Base-by-base conservation (phyloP, 2,329 filamentous ascomycete species). In the Zymoseptoria brevis region DNA sequence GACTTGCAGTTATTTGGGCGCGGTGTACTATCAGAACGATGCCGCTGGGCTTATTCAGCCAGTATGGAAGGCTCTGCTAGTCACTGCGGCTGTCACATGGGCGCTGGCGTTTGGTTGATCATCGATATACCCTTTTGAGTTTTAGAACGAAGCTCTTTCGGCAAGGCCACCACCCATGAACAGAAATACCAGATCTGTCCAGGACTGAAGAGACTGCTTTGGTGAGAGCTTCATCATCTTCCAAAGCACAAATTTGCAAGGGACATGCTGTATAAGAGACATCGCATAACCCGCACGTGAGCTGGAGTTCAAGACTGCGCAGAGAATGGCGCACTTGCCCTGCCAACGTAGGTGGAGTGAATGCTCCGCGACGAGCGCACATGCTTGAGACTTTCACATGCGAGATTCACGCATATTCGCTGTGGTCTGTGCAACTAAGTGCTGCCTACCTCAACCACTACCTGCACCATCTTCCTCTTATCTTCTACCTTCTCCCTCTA, bases 1-100 rank as follows among this genome's bases (percentile, higher is more conserved):
- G 19, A 70, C 64, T 45, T 75, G 73, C 61, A 72, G 67, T 60
- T 75, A 69, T 60, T 57, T 73, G 29, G 73, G 73, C 3, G 73
- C 72, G 19, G 68, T 71, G 13, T 73, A 72, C 60, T 69, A 71
- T 58, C 26, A 66, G 26, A 72, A 70, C 48, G 65, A 52, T 57
- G 67, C 62, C 9, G 49, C 50, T 24, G 51, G 51, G 9, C 7
- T 8, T n/a, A 22, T 2, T 9, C 22, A 19, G 51, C 22, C 51
- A 8, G 22, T 53, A 9, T 19, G 11, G 51, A 24, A 19, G 16
- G 24, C 51, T 53, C n/a, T 53, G 22, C 22, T 29, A 16, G 22
- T 53, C 29, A 29, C 51, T 53, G 51, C 19, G n/a, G 19, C 29
- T 19, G 19, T 53, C 22, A 29, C 22, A n/a, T 53, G 51, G 51